Conservation (phyloP, 1,284 basidiomycete genomes). For the Porogramme epimiltina region DNA sequence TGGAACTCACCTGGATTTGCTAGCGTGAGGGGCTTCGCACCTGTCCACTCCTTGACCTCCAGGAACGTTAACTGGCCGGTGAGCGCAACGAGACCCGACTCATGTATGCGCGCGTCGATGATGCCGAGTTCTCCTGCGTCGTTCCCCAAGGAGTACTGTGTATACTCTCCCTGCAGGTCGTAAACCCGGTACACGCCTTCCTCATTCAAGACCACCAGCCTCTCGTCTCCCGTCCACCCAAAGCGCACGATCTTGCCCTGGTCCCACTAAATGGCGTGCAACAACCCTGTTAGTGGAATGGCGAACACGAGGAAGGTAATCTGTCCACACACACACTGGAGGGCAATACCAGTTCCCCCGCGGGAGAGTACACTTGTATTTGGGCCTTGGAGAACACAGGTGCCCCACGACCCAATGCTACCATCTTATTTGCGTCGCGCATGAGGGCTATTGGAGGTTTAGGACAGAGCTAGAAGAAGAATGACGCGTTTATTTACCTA, state of each 20-base stretch:
- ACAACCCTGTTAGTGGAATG: background rate
- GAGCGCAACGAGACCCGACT: conserved; percentile 85
- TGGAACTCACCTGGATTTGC: conserved; percentile 65
- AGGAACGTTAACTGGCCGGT: conserved; percentile 78
- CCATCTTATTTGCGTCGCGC: conserved; percentile 81
- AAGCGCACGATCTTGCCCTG: conserved; percentile 79
- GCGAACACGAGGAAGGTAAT: background rate
- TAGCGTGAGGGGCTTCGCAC: conserved; percentile 65
- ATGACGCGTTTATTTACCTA: conserved; percentile 54
- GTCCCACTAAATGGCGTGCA: conserved; percentile 67
- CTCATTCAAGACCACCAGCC: conserved; percentile 86
- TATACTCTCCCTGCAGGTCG: conserved; percentile 84
- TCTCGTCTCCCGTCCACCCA: conserved; percentile 83
- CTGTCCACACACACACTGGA: conserved; percentile 72
- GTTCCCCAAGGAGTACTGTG: conserved; percentile 81
- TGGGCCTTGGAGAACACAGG: conserved; percentile 72
- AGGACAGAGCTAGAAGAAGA: background rate
- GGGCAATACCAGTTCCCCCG: conserved; percentile 65
- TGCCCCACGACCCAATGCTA: conserved; percentile 70
- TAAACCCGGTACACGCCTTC: conserved; percentile 92
- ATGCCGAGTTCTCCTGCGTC: conserved; percentile 88
- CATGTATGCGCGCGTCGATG: conserved; percentile 83
- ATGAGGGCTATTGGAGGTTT: conserved; percentile 67
- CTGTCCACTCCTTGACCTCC: conserved; percentile 86
- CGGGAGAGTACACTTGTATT: conserved; percentile 75